phyloP scores from a whole-genome alignment of 148 eudicot genomes.

The Persicaria tinctoria region DNA sequence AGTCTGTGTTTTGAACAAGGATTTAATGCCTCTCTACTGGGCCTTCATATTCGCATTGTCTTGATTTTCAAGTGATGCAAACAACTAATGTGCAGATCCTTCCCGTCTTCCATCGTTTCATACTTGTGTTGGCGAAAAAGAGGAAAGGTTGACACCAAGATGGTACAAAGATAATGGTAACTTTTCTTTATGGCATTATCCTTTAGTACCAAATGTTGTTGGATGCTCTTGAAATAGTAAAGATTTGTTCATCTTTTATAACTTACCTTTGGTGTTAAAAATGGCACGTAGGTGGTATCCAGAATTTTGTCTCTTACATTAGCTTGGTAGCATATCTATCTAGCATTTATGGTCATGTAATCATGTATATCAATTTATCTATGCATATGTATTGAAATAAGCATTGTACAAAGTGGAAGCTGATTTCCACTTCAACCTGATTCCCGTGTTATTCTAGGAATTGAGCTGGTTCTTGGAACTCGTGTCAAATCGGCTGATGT shows the following conservation, averaged over 20 bases:
- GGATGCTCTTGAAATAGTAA: neutral
- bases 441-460: conserved; percentile 32
- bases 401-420: neutral
- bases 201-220: conserved; percentile 4
- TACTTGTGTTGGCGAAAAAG: conserved; percentile 88
- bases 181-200: neutral
- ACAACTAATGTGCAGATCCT: conserved; percentile 48
- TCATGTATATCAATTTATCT: too few species aligned
- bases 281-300: neutral
- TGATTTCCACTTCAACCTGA: neutral
- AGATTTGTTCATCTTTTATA: neutral
- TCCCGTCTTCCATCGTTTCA: conserved; percentile 95
- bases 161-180: conserved; percentile 99
- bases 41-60: neutral
- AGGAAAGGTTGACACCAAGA: conserved; percentile 77
- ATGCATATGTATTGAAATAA: neutral
- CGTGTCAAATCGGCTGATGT: conserved; percentile 87
- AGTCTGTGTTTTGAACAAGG: conserved; percentile 3
- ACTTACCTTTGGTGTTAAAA: neutral
- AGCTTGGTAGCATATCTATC: neutral
- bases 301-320: neutral
- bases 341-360: neutral
- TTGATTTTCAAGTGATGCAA: neutral
- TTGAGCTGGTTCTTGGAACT: conserved; percentile 93
- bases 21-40: neutral